These are phyloP conservation scores for Trichodelitschia bisporula DNA, from an alignment of 495 filamentous ascomycete genomes.

Conservation along the genomic window DNA sequence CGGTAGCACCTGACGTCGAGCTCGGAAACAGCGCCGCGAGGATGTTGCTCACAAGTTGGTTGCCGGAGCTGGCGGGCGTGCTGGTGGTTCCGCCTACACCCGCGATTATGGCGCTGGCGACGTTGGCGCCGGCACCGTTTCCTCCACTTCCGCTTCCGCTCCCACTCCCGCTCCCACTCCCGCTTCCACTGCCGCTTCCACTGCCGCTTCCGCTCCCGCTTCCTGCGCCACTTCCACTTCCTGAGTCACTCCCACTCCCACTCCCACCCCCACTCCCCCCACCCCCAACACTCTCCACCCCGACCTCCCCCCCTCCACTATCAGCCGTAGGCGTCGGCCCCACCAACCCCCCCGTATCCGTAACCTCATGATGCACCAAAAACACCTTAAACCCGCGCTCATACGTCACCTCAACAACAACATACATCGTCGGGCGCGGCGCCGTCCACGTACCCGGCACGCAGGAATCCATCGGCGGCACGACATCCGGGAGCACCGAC, in stretches of 20 bases:
- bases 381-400: too few relatives aligned
- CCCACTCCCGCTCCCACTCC: not conserved
- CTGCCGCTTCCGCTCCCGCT: not conserved
- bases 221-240: not conserved
- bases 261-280: not conserved
- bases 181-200: not conserved
- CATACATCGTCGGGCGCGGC: too few relatives aligned
- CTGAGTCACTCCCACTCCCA: not conserved
- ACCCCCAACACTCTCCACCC: not conserved
- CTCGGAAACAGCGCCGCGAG: too few relatives aligned
- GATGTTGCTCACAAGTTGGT: too few relatives aligned
- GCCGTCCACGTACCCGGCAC: too few relatives aligned
- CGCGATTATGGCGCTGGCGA: too few relatives aligned
- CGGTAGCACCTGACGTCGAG: too few relatives aligned
- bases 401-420: too few relatives aligned
- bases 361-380: not conserved
- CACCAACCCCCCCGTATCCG: not conserved
- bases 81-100: too few relatives aligned
- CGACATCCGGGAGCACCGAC: too few relatives aligned
- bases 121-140: not conserved
- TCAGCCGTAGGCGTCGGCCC: not conserved
- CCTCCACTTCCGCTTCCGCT: not conserved
- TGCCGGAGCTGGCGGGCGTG: too few relatives aligned
- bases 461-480: too few relatives aligned
- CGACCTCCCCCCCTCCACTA: not conserved